phyloP scores from a whole-genome alignment of 2,329 filamentous ascomycete genomes.

The Fusarium veterinarium region DNA sequence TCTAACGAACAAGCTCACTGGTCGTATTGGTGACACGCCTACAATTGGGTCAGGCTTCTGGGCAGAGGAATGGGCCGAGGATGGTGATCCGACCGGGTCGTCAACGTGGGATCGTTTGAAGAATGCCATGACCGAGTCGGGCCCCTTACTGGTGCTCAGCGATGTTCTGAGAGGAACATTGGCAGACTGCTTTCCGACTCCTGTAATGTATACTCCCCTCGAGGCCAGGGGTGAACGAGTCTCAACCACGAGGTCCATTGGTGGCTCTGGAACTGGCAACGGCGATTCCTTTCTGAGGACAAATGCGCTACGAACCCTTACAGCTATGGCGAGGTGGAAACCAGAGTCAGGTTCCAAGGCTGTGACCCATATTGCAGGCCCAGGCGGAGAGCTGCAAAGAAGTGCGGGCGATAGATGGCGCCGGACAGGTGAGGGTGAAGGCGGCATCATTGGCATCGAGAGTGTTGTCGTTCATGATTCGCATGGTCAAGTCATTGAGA shows the following conservation, averaged over 20 bases:
- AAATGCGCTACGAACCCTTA: constrained; percentile 76
- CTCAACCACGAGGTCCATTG: constrained; percentile 56
- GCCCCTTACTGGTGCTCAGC: constrained; percentile 37
- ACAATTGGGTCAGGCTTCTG: constrained; percentile 87
- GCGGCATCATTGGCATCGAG: constrained; percentile 88
- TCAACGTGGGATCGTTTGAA: constrained; percentile 31
- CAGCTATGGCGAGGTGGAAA: constrained; percentile 76
- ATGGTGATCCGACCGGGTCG: constrained; percentile 48
- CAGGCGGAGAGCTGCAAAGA: constrained; percentile 76
- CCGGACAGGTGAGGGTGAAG: constrained; percentile 80
- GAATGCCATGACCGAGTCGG: constrained; percentile 8
- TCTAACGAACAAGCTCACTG: constrained; percentile 88
- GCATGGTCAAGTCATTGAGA: constrained; percentile 55
- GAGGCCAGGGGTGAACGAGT: neutral
- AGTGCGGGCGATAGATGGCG: constrained; percentile 81
- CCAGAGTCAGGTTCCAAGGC: constrained; percentile 65
- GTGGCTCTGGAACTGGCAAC: constrained; percentile 84
- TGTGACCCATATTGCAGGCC: constrained; percentile 74
- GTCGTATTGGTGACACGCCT: constrained; percentile 87
- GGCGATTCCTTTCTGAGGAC: constrained; percentile 87
- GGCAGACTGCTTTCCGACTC: constrained; percentile 69
- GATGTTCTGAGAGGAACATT: constrained; percentile 60
- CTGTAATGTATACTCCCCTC: constrained; percentile 54
- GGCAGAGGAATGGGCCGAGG: constrained; percentile 83
- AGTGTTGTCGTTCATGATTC: constrained; percentile 59